Conservation (phyloP, 75 land plant genomes). For the Pinus taeda region DNA sequence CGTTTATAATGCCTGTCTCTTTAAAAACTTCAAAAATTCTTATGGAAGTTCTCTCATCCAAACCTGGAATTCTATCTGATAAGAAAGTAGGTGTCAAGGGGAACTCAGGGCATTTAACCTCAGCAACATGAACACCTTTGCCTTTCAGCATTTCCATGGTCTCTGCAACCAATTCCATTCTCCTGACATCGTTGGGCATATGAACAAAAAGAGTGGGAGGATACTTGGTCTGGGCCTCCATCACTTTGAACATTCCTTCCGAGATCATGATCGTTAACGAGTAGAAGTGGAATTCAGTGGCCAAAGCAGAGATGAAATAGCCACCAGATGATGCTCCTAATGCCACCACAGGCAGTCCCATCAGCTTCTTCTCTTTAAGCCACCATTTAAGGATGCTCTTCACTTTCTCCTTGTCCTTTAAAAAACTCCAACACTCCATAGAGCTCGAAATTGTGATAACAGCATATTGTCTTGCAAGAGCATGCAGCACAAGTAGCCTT, state of each 20-base stretch:
- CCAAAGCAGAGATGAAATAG: conserved; percentile 77
- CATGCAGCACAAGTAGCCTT: conserved; percentile 52
- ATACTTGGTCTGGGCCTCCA: conserved; percentile 32
- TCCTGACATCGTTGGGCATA: conserved; percentile 77
- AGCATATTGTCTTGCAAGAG: conserved; percentile 56
- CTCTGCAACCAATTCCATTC: conserved; percentile 27
- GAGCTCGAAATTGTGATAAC: conserved; percentile 76
- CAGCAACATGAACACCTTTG: conserved; percentile 43
- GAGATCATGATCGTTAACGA: conserved; percentile 74
- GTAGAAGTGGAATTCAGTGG: conserved; percentile 45
- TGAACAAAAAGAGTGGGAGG: conserved; percentile 92
- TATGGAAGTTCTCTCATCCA: conserved; percentile 40
- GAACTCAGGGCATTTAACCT: conserved; percentile 45
- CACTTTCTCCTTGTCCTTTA: conserved; percentile 45
- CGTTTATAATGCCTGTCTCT: conserved; percentile 51
- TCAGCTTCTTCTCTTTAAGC: conserved; percentile 45
- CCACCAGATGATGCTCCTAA: conserved; percentile 97
- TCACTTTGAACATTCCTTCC: conserved; percentile 47
- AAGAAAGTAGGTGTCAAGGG: conserved; percentile 49
- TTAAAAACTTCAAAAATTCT: conserved; percentile 40
- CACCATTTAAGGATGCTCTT: conserved; percentile 51
- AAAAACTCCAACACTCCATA: conserved; percentile 67
- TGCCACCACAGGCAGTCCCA: conserved; percentile 61
- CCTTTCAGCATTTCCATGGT: conserved; percentile 41
- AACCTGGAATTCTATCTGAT: conserved; percentile 51